Evolutionary conservation across 306 rosid genomes (phyloP).

Genomic region (Medicago truncatula): DNA sequence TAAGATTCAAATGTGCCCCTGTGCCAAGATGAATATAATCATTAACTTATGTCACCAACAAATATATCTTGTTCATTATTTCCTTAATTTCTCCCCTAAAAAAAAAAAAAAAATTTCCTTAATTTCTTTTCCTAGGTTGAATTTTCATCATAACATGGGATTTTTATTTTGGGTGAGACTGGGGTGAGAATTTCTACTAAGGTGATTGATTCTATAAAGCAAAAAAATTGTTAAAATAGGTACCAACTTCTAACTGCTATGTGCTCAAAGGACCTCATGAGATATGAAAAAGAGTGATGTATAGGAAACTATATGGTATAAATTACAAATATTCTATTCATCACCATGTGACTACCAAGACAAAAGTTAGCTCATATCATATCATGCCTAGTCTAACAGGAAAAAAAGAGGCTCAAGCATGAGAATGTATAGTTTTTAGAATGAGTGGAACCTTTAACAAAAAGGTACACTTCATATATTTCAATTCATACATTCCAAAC

Average conservation of each 20-base stretch:
- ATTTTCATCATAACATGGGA: conserved; percentile 22
- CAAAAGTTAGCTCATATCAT: conserved; percentile 43
- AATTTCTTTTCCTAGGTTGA: conserved; percentile 11
- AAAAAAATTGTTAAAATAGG: conserved; percentile 17
- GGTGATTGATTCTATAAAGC: conserved; percentile 34
- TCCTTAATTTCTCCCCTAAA: background rate
- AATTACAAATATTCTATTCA: conserved; percentile 52
- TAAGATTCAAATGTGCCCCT: too few relatives aligned
- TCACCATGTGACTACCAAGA: conserved; percentile 48
- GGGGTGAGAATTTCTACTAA: conserved; percentile 26
- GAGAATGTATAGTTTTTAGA: conserved; percentile 37
- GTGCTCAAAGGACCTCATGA: conserved; percentile 45
- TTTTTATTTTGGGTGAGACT: conserved; percentile 34
- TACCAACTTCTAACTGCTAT: conserved; percentile 51
- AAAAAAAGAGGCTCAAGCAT: conserved; percentile 21
- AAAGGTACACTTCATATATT: conserved; percentile 36
- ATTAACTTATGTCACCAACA: too few relatives aligned
- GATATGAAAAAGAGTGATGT: conserved; percentile 33
- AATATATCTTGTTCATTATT: too few relatives aligned
- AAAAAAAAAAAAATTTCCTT: too few relatives aligned
- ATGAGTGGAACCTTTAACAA: conserved; percentile 51
- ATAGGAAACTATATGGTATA: conserved; percentile 33
- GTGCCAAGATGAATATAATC: too few relatives aligned
- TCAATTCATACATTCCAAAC: too few relatives aligned
- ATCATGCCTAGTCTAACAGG: conserved; percentile 48